Percentiles rank a stretch among this genome's conserved stretches.
These are phyloP conservation scores for Mucor indicus DNA, from an alignment of 371 early-diverging fungal species.

Conservation along the genomic window DNA sequence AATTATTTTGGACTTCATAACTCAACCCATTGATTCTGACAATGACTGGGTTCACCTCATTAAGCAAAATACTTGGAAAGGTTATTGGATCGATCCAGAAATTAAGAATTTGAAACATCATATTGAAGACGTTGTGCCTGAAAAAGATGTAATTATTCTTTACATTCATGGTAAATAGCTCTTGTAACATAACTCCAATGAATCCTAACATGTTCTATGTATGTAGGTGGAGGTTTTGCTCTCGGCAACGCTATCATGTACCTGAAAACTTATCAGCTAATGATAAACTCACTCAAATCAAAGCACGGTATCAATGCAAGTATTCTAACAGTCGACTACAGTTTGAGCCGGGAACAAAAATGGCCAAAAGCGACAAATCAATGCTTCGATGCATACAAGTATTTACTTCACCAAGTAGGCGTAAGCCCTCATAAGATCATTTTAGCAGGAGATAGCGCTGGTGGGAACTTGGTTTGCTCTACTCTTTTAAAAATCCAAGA, in stretches of 20 bases:
- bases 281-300: constrained; percentile 13
- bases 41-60: constrained; percentile 13
- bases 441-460: constrained; percentile 27
- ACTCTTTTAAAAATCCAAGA: constrained; percentile 9
- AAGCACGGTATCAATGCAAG: constrained; percentile 8
- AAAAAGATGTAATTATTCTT: constrained; percentile 20
- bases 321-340: constrained; percentile 29
- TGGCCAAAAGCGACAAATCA: constrained; percentile 26
- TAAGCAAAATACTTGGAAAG: constrained; percentile 16
- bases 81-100: constrained; percentile 20
- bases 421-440: constrained; percentile 14
- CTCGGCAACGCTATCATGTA: constrained; percentile 23
- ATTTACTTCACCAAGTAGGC: constrained; percentile 16
- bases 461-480: constrained; percentile 22
- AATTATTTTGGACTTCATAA: not conserved
- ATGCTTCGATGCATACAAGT: constrained; percentile 21
- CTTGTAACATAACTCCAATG: not conserved
- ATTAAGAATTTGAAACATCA: constrained; percentile 2
- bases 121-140: constrained; percentile 5
- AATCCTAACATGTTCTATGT: not conserved
- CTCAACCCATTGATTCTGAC: constrained; percentile 7
- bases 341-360: constrained; percentile 14
- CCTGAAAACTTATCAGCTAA: constrained; percentile 13
- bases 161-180: constrained; percentile 14
- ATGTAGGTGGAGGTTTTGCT: constrained; percentile 28